phyloP scores from a whole-genome alignment of 495 filamentous ascomycete genomes.

The Patellaria atrata region DNA sequence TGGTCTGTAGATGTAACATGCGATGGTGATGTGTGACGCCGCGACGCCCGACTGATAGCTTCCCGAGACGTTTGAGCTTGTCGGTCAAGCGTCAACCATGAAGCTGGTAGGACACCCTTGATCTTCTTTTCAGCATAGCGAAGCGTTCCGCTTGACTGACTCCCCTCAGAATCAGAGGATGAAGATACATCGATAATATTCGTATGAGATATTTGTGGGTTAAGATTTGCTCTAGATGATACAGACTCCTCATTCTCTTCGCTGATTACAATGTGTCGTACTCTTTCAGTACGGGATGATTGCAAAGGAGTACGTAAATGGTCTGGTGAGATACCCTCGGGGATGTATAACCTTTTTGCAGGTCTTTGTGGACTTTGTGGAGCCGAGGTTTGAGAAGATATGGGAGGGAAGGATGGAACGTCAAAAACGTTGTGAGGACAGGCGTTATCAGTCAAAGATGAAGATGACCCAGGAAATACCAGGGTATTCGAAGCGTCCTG shows the following conservation, averaged over 20 bases:
- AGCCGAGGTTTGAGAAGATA: too few species aligned
- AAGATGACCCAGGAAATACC: too few species aligned
- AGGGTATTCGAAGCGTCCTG: too few species aligned
- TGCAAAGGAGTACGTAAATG: too few species aligned
- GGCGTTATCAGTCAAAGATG: constrained; percentile 1
- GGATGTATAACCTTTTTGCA: too few species aligned
- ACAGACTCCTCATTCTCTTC: too few species aligned
- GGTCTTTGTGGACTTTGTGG: too few species aligned
- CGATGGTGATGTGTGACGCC: constrained; percentile 5
- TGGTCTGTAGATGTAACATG: constrained; percentile 27
- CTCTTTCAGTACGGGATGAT: too few species aligned
- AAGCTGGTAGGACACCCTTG: constrained; percentile 78
- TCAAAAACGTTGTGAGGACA: neutral
- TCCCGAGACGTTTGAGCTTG: constrained; percentile 27
- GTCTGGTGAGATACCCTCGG: too few species aligned
- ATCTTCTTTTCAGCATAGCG: constrained; percentile 41
- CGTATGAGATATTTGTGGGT: too few species aligned
- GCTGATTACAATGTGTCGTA: too few species aligned
- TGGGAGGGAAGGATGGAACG: constrained; percentile 3
- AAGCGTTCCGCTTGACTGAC: constrained; percentile 23
- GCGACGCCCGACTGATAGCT: constrained; percentile 20
- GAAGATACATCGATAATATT: constrained; percentile 3
- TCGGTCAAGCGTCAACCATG: constrained; percentile 67
- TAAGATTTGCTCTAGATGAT: too few species aligned
- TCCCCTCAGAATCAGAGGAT: constrained; percentile 9